These are phyloP conservation scores for Sporisorium iseilematis-ciliati DNA, from an alignment of 1,284 basidiomycete genomes.

Conservation along the genomic window DNA sequence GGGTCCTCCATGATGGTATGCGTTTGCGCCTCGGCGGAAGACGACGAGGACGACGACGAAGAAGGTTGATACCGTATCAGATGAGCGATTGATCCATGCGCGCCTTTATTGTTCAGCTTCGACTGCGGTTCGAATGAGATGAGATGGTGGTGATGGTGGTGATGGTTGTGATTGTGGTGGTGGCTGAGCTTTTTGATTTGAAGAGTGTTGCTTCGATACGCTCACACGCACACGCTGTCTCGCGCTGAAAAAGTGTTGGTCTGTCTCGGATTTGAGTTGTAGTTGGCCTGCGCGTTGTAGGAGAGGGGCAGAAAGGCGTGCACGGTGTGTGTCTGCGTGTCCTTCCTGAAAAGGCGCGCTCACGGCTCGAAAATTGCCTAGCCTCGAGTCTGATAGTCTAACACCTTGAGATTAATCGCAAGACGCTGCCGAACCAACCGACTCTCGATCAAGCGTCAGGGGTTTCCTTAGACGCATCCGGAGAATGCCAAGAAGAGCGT, in stretches of 20 bases:
- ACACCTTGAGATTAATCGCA: not conserved
- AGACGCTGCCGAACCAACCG: not conserved
- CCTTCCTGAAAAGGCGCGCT: not conserved
- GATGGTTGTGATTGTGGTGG: not conserved
- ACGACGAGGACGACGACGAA: not conserved
- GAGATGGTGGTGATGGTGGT: not conserved
- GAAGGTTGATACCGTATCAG: not conserved
- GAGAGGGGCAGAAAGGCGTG: not conserved
- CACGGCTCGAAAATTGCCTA: too few relatives aligned
- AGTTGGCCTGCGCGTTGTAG: slow-evolving; percentile 3
- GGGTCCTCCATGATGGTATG: slow-evolving; percentile 25
- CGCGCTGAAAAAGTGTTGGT: slow-evolving; percentile 12
- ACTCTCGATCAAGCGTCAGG: not conserved
- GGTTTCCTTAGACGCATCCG: not conserved
- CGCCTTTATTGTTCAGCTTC: not conserved
- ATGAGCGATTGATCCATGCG: slow-evolving; percentile 1
- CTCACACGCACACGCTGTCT: not conserved
- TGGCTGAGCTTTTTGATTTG: slow-evolving; percentile 4
- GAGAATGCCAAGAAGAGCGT: not conserved
- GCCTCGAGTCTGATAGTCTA: not conserved
- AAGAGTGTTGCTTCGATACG: slow-evolving; percentile 6
- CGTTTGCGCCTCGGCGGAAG: not conserved
- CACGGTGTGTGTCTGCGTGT: not conserved
- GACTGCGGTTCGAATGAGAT: not conserved
- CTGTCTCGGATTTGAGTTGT: not conserved